Percentiles rank a stretch among this genome's conserved stretches.
Evolutionary conservation across 1,139 yeast genomes (phyloP).

Genomic region (Meyerozyma guilliermondii): DNA sequence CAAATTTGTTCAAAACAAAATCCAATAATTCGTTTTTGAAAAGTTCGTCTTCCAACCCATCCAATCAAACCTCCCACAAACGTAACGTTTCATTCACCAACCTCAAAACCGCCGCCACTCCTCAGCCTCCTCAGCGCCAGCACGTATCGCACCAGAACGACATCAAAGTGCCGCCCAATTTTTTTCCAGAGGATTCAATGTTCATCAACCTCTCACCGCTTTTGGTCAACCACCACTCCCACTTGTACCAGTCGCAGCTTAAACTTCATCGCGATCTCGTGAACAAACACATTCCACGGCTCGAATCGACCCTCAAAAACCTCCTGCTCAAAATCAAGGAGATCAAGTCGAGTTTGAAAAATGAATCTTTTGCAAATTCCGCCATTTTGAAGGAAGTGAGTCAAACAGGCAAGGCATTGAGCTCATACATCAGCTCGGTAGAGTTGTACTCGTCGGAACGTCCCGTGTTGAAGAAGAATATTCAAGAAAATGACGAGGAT

Average conservation of each 20-base stretch:
- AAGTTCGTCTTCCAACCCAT: slow-evolving; percentile 22
- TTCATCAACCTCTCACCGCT: slow-evolving; percentile 32
- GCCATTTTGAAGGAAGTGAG: slow-evolving; percentile 35
- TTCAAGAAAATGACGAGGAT: slow-evolving; percentile 23
- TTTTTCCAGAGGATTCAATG: slow-evolving; percentile 23
- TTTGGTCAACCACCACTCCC: slow-evolving; percentile 33
- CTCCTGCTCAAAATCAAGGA: slow-evolving; percentile 42
- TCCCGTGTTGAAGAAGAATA: slow-evolving; percentile 24
- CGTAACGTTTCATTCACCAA: slow-evolving; percentile 1
- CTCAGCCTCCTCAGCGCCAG: background rate
- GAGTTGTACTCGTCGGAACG: slow-evolving; percentile 26
- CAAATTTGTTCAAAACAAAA: slow-evolving; percentile 29
- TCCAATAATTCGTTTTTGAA: slow-evolving; percentile 20
- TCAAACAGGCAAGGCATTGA: slow-evolving; percentile 33
- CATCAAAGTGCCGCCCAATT: slow-evolving; percentile 8
- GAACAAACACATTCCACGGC: slow-evolving; percentile 32
- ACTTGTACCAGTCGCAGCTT: slow-evolving; percentile 21
- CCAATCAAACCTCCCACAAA: slow-evolving; percentile 16
- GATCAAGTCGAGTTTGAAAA: slow-evolving; percentile 35
- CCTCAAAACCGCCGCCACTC: background rate
- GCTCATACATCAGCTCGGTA: slow-evolving; percentile 27
- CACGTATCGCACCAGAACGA: slow-evolving; percentile 4
- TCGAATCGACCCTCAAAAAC: slow-evolving; percentile 34
- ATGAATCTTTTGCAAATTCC: slow-evolving; percentile 40
- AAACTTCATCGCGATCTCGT: slow-evolving; percentile 31